Conservation (phyloP, 805 yeast genomes). For the Myxozyma neglecta region DNA sequence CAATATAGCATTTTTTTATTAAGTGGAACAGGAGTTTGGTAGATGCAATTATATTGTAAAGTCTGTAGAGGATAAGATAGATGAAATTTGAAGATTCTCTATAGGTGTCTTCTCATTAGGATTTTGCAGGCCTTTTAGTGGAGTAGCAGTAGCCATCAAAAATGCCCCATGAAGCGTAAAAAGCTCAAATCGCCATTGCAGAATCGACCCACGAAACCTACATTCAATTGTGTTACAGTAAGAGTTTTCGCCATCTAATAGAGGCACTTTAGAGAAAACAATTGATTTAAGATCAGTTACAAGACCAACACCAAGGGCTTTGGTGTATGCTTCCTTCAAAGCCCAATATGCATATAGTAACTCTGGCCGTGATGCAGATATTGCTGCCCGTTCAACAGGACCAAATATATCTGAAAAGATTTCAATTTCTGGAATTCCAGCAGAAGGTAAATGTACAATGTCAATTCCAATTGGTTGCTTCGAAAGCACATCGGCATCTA, state of each 20-base stretch:
- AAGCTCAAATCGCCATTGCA: constrained; percentile 27
- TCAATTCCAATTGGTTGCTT: constrained; percentile 20
- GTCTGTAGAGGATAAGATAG: background rate
- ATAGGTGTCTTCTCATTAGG: background rate
- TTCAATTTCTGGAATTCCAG: constrained; percentile 5
- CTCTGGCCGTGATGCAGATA: constrained; percentile 1
- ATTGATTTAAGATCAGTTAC: constrained; percentile 39
- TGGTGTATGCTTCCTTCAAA: constrained; percentile 72
- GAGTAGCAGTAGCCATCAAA: constrained; percentile 25
- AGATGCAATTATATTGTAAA: background rate
- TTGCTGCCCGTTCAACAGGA: constrained; percentile 8
- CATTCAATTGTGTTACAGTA: constrained; percentile 6
- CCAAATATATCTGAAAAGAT: constrained; percentile 28
- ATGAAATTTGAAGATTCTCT: background rate
- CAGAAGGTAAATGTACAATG: constrained; percentile 14
- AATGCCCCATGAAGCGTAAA: constrained; percentile 2
- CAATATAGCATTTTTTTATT: no score
- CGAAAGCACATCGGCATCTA: background rate
- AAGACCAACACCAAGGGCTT: constrained; percentile 64
- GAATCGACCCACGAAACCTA: background rate
- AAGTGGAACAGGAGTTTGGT: background rate
- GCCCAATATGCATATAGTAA: constrained; percentile 61
- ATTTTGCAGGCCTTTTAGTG: background rate
- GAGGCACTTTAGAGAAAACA: constrained; percentile 36
- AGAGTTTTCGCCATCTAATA: background rate